phyloP scores from a whole-genome alignment of 2,329 filamentous ascomycete species.

The Cladosporium colombiae region DNA sequence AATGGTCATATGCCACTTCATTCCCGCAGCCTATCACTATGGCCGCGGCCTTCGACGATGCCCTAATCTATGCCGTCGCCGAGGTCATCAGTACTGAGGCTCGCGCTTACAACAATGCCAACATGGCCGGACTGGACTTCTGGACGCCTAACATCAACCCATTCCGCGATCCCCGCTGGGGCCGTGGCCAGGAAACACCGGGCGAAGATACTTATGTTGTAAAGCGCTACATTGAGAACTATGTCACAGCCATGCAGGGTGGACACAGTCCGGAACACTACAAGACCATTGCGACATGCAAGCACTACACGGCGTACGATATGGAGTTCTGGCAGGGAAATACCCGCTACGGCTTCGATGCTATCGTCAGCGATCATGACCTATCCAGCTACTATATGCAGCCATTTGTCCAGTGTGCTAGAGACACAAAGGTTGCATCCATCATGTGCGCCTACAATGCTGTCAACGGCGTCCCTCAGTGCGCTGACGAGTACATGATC shows the following conservation, averaged over 20 bases:
- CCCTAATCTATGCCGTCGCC: constrained; percentile 59
- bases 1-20: constrained; percentile 62
- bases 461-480: constrained; percentile 61
- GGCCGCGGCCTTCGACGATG: constrained; percentile 65
- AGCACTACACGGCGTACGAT: constrained; percentile 14
- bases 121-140: constrained; percentile 57
- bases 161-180: constrained; percentile 15
- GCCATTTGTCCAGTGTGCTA: constrained; percentile 17
- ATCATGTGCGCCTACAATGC: constrained; percentile 21
- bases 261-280: constrained; percentile 1
- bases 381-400: constrained; percentile 16
- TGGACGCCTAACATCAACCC: constrained; percentile 68
- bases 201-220: constrained; percentile 16
- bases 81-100: constrained; percentile 60
- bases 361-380: constrained; percentile 11
- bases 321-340: constrained; percentile 11
- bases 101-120: constrained; percentile 64
- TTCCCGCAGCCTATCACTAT: constrained; percentile 66
- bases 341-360: constrained; percentile 14
- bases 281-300: constrained; percentile 18
- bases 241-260: constrained; percentile 14
- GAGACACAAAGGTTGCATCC: constrained; percentile 13
- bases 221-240: constrained; percentile 14
- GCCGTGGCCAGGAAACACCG: constrained; percentile 12
- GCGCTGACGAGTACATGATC: constrained; percentile 61